phyloP scores from a whole-genome alignment of 179 eudicot genomes.

The Heliamphora pulchella region DNA sequence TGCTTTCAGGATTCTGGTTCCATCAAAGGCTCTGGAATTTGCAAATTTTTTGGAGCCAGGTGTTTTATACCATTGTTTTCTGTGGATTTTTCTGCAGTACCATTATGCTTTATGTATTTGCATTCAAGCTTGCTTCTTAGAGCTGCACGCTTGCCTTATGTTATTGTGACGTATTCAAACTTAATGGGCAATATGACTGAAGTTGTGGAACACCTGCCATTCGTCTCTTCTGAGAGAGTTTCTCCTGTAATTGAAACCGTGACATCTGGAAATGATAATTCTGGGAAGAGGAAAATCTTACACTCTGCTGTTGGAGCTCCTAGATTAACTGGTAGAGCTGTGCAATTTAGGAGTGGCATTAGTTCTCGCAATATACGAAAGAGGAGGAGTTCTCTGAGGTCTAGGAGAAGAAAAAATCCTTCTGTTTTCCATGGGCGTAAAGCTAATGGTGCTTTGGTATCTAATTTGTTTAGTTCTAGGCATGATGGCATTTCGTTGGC shows the following conservation, averaged over 20 bases:
- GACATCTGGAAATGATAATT: conserved; percentile 21
- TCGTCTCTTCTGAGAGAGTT: conserved; percentile 20
- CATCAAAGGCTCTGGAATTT: conserved; percentile 31
- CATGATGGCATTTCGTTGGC: conserved; percentile 20
- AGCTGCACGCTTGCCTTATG: conserved; percentile 27
- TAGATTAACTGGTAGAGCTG: conserved; percentile 24
- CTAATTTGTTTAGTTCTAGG: conserved; percentile 25
- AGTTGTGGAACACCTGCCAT: conserved; percentile 16
- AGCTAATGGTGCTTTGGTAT: conserved; percentile 27
- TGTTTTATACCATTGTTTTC: conserved; percentile 46
- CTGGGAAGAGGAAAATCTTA: conserved; percentile 20
- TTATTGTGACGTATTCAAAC: conserved; percentile 12
- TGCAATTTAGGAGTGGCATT: conserved; percentile 32
- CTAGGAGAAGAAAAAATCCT: conserved; percentile 46
- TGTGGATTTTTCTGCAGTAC: conserved; percentile 52
- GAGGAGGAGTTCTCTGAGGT: conserved; percentile 63
- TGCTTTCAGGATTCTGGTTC: conserved; percentile 38
- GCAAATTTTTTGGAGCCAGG: conserved; percentile 43
- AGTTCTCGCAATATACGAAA: conserved; percentile 41
- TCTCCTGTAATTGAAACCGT: not conserved
- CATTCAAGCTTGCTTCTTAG: conserved; percentile 42
- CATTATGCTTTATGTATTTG: conserved; percentile 47
- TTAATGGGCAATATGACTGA: conserved; percentile 22
- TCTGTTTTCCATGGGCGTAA: conserved; percentile 32
- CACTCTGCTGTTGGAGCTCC: conserved; percentile 20